Evolutionary conservation across 2,329 filamentous ascomycete species (phyloP), one percentile per base, ranked within the genome.

Genomic region (Botrytis squamosa): DNA sequence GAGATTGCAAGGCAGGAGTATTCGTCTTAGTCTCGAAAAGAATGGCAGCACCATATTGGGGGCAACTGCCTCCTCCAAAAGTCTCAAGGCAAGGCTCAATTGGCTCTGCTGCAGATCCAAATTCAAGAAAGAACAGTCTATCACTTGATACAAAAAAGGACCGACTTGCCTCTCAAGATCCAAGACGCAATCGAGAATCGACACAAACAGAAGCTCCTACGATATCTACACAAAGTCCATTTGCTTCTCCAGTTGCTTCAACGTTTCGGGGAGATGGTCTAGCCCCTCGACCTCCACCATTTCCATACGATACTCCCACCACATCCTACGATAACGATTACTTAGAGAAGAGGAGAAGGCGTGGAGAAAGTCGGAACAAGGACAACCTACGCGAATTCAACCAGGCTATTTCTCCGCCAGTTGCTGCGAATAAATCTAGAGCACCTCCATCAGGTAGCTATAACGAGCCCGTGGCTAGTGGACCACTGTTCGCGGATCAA

Each of bases 361-460:
- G 84, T 71, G 71, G 42, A 44, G 82, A 83, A 65, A 84, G 81
- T 76, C 83, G 81, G 73, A 82, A 84, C 75, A 83, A 84, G 74
- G 84, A 85, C 60, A 80, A 84, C 74, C 80, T 82, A 22, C 76
- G 82, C 75, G 82, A 84, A 57, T 71, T 74, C 16, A 73, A 73
- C 18, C 68, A 72, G 42, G 22, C 75, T 33, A 46, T 62, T 44
- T 74, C 84, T 63, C 84, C 83, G 18, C 86, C 88, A 29, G 83
- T 85, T 68, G 89, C 87, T 49, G 88, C 91, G 76, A 90, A 92
- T 77, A 87, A 86, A 42, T 88, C 90, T 72, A 86, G 85, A 78
- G 86, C 84, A 44, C 80, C 81, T 14, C 88, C 88, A 57, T 89
- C 91, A 7, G 78, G 86, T 52, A 89, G 87, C 79, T 90, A 89